A percentile compares a stretch with the other conserved stretches of the same genome.
Conservation (phyloP, 306 rosid species). For the Quillaja saponaria region DNA sequence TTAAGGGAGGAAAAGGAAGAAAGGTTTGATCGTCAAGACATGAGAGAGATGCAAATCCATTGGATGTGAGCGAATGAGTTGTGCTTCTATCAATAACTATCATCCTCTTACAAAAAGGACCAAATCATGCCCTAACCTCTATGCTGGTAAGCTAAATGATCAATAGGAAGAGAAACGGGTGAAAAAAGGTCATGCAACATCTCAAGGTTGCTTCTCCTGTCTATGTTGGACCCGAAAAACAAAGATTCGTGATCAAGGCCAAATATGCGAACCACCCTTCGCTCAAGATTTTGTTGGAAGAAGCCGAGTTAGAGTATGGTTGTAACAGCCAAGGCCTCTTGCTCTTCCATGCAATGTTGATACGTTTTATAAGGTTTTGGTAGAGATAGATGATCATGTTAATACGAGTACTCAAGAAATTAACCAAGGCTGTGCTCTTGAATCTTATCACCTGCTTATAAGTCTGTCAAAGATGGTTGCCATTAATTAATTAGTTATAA, state of each 20-base stretch:
- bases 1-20: constrained; percentile 33
- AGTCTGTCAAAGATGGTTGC: constrained; percentile 44
- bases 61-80: constrained; percentile 43
- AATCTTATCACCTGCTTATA: constrained; percentile 54
- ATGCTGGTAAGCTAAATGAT: not conserved
- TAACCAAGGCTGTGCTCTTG: constrained; percentile 44
- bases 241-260: constrained; percentile 63
- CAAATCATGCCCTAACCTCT: constrained; percentile 18
- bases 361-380: constrained; percentile 55
- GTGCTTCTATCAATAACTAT: not conserved
- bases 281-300: constrained; percentile 74
- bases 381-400: constrained; percentile 66
- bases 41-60: constrained; percentile 88
- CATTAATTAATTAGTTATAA: constrained; percentile 41
- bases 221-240: constrained; percentile 72
- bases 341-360: constrained; percentile 74
- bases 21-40: constrained; percentile 60
- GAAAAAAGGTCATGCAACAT: constrained; percentile 36
- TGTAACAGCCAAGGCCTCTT: constrained; percentile 63
- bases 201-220: constrained; percentile 81
- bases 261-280: constrained; percentile 74
- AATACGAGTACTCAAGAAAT: constrained; percentile 8
- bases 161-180: constrained; percentile 1
- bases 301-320: constrained; percentile 85
- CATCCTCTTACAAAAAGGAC: constrained; percentile 38